These are phyloP conservation scores for Xanthoconium purpureum DNA, from an alignment of 768 basidiomycete species.

Conservation along the genomic window DNA sequence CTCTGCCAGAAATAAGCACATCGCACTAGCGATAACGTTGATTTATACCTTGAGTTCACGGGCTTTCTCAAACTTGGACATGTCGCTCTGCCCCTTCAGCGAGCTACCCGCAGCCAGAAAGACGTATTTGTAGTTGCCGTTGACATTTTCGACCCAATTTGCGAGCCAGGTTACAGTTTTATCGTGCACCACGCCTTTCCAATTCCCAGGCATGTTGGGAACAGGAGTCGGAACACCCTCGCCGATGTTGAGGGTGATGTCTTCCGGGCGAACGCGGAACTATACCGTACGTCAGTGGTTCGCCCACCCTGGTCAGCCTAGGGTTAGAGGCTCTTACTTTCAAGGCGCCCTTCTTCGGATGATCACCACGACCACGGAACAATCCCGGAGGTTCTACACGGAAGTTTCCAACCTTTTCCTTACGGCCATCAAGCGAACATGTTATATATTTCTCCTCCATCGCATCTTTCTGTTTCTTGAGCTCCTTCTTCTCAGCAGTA, in stretches of 20 bases:
- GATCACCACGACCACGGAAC: conserved; percentile 96
- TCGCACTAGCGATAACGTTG: neutral
- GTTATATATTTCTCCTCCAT: conserved; percentile 80
- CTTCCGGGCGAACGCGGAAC: conserved; percentile 89
- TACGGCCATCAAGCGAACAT: conserved; percentile 91
- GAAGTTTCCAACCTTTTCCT: conserved; percentile 98
- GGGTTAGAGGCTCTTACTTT: conserved; percentile 55
- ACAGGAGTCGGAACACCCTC: conserved; percentile 66
- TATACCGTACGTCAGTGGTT: conserved; percentile 31
- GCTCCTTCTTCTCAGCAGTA: conserved; percentile 83
- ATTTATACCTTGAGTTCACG: conserved; percentile 81
- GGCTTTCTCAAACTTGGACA: conserved; percentile 97
- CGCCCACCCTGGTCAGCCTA: neutral
- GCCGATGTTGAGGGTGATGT: conserved; percentile 95
- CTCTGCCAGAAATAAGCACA: conserved; percentile 46
- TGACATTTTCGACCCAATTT: conserved; percentile 98
- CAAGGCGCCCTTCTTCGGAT: conserved; percentile 93
- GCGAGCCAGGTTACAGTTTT: conserved; percentile 99
- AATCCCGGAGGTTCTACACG: conserved; percentile 97
- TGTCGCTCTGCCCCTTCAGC: conserved; percentile 96
- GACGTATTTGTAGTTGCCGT: conserved; percentile 93
- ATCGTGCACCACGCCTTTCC: conserved; percentile 87
- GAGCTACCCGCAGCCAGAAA: conserved; percentile 97
- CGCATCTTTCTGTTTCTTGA: conserved; percentile 82
- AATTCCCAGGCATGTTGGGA: conserved; percentile 90